Percentiles rank a stretch among this genome's conserved stretches.
Conservation (phyloP, 805 yeast species). For the Komagataella ulmi region DNA sequence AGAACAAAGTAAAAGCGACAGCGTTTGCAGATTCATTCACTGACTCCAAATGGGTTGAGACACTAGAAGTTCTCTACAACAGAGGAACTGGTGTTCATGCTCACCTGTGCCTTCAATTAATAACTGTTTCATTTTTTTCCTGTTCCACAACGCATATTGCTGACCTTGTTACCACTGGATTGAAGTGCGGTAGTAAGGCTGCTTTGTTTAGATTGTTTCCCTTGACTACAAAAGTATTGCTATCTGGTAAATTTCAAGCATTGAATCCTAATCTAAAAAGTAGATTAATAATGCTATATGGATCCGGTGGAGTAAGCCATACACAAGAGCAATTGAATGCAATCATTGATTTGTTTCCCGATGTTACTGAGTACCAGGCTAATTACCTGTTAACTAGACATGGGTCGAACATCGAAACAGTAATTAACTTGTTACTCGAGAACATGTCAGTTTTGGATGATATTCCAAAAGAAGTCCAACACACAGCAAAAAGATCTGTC, state of each 20-base stretch:
- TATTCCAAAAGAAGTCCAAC: background rate
- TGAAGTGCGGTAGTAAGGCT: constrained; percentile 29
- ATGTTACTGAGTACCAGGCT: background rate
- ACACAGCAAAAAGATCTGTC: constrained; percentile 9
- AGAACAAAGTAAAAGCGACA: background rate
- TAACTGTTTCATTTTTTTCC: constrained; percentile 38
- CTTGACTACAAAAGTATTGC: constrained; percentile 37
- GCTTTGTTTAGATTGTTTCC: constrained; percentile 34
- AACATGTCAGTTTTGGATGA: background rate
- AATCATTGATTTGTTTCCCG: background rate
- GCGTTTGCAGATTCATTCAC: constrained; percentile 45
- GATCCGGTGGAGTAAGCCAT: background rate
- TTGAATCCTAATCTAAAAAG: constrained; percentile 37
- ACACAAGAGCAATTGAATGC: background rate
- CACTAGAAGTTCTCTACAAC: constrained; percentile 42
- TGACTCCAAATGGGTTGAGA: constrained; percentile 40
- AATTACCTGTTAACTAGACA: background rate
- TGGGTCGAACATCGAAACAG: constrained; percentile 5
- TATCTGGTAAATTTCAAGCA: constrained; percentile 31
- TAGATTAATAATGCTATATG: constrained; percentile 31
- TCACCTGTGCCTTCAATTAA: constrained; percentile 28
- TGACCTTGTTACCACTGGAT: constrained; percentile 23
- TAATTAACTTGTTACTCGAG: background rate
- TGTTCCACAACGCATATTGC: constrained; percentile 29
- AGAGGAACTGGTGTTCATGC: constrained; percentile 43